Evolutionary conservation across 2,329 filamentous ascomycete genomes (phyloP).

Genomic region (Hymenotorrendiella dingleyae): DNA sequence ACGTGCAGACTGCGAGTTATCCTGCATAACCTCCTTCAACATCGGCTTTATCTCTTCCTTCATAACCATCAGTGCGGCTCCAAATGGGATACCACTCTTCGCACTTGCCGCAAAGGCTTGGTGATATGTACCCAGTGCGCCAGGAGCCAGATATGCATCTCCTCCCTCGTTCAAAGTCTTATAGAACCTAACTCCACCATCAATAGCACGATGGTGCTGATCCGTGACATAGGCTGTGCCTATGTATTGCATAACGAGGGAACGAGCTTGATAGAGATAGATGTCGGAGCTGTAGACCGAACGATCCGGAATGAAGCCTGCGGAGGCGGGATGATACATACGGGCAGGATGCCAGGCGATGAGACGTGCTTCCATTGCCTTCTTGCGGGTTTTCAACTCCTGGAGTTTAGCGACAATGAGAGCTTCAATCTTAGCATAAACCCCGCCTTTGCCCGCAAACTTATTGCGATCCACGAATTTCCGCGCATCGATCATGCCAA

Average conservation of each 20-base stretch:
- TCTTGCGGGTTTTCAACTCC: constrained; percentile 21
- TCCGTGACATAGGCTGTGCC: constrained; percentile 11
- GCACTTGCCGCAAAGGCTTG: constrained; percentile 17
- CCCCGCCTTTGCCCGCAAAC: constrained; percentile 7
- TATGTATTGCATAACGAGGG: constrained; percentile 22
- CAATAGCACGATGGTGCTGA: constrained; percentile 17
- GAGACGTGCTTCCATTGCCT: constrained; percentile 18
- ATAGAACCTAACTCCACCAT: constrained; percentile 26
- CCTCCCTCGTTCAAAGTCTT: constrained; percentile 14
- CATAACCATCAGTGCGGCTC: constrained; percentile 7
- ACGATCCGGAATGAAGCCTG: constrained; percentile 17
- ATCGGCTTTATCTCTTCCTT: constrained; percentile 16
- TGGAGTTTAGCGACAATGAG: constrained; percentile 18
- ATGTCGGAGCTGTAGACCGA: constrained; percentile 25
- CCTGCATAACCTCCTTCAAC: constrained; percentile 15
- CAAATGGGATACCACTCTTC: constrained; percentile 13
- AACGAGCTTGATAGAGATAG: constrained; percentile 25
- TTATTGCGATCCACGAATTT: constrained; percentile 11
- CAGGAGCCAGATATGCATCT: constrained; percentile 12
- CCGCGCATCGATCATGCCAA: constrained; percentile 18
- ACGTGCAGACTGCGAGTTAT: constrained; percentile 7
- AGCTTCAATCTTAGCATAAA: constrained; percentile 9
- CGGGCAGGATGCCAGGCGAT: constrained; percentile 19
- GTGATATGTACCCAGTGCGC: constrained; percentile 13
- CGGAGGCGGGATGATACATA: constrained; percentile 17